A percentile compares a stretch with the other conserved stretches of the same genome.
phyloP scores from a whole-genome alignment of 768 basidiomycete species.

The Tricholoma saponaceum region DNA sequence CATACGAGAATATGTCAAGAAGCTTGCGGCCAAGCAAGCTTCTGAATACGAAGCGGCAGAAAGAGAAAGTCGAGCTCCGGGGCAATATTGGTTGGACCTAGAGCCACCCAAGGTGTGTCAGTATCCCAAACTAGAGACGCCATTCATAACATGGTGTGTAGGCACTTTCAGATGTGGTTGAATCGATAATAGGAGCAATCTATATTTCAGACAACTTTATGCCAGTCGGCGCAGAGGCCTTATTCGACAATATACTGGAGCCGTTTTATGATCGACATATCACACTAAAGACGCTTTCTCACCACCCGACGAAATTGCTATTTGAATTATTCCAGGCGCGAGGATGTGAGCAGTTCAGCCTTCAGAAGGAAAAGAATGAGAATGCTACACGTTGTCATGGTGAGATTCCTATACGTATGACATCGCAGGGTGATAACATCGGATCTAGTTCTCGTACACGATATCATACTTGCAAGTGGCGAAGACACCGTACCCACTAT shows the following conservation, averaged over 20 bases:
- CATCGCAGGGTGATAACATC: not conserved
- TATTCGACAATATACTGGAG: conserved; percentile 65
- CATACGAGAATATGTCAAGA: conserved; percentile 50
- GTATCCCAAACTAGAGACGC: not conserved
- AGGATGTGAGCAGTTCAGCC: conserved; percentile 63
- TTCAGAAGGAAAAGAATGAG: conserved; percentile 46
- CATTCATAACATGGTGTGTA: conserved; percentile 21
- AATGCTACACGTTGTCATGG: conserved; percentile 46
- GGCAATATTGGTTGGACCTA: conserved; percentile 76
- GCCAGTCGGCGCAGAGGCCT: conserved; percentile 50
- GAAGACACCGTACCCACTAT: conserved; percentile 44
- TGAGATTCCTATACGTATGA: conserved; percentile 22
- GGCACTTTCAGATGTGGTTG: conserved; percentile 77
- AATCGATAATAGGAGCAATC: conserved; percentile 75
- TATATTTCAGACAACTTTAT: conserved; percentile 75
- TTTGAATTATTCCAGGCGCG: conserved; percentile 71
- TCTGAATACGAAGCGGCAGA: conserved; percentile 46
- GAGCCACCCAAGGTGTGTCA: conserved; percentile 68
- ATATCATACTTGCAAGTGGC: conserved; percentile 56
- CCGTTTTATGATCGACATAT: conserved; percentile 81
- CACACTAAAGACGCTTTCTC: conserved; percentile 65
- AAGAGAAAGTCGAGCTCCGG: conserved; percentile 46
- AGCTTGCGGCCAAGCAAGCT: conserved; percentile 40
- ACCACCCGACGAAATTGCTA: conserved; percentile 74
- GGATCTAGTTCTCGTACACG: conserved; percentile 61